These are phyloP conservation scores for Mycogone perniciosa DNA, from an alignment of 2,329 filamentous ascomycete genomes.

Conservation along the genomic window DNA sequence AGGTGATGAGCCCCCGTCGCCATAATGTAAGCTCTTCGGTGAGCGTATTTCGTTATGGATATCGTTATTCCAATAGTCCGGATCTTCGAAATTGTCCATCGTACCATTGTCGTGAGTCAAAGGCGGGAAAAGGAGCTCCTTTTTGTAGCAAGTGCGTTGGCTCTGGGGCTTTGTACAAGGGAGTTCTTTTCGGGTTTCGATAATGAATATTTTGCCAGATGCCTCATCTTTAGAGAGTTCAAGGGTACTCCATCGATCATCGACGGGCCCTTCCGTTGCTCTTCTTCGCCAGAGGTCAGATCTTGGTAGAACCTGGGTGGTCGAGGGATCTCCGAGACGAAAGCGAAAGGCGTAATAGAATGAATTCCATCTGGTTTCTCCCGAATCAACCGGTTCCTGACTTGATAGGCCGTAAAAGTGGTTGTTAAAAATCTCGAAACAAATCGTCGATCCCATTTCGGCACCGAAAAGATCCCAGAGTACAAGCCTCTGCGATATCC, in stretches of 20 bases:
- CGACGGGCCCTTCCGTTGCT: slow-evolving; percentile 63
- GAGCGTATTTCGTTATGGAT: slow-evolving; percentile 9
- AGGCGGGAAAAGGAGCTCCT: slow-evolving; percentile 40
- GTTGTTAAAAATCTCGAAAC: slow-evolving; percentile 61
- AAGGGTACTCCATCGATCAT: slow-evolving; percentile 67
- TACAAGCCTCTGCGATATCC: slow-evolving; percentile 40
- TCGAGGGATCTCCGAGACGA: slow-evolving; percentile 40
- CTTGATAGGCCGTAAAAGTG: slow-evolving; percentile 67
- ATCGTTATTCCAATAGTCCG: slow-evolving; percentile 30
- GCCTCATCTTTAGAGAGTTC: slow-evolving; percentile 54
- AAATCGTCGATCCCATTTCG: slow-evolving; percentile 61
- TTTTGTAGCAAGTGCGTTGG: slow-evolving; percentile 60
- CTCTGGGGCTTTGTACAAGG: slow-evolving; percentile 45
- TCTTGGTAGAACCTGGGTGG: slow-evolving; percentile 36
- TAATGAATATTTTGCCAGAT: slow-evolving; percentile 51
- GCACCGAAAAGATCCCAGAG: slow-evolving; percentile 55
- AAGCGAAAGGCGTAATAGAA: slow-evolving; percentile 64
- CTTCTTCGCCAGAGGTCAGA: slow-evolving; percentile 53
- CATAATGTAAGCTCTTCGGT: slow-evolving; percentile 36
- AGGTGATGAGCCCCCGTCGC: slow-evolving; percentile 36
- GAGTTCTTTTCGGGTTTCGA: slow-evolving; percentile 68
- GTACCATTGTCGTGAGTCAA: neutral
- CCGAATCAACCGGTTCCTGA: slow-evolving; percentile 53
- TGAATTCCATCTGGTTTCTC: slow-evolving; percentile 60
- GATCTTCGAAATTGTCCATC: neutral